A percentile compares a stretch with the other conserved stretches of the same genome.
Conservation (phyloP, 1,139 yeast species). For the Geotrichum siamense region DNA sequence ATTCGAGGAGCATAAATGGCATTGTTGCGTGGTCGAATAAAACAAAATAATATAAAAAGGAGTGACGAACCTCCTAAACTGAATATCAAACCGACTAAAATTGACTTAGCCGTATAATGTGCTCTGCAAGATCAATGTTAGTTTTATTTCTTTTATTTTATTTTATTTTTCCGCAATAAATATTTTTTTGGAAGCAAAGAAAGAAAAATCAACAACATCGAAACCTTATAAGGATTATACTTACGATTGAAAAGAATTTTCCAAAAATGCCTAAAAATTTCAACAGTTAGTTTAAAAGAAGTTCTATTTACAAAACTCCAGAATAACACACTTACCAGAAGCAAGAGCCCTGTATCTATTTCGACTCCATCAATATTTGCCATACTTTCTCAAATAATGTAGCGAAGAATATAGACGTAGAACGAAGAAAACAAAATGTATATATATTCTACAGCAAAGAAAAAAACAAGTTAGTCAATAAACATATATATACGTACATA, state of each 20-base stretch:
- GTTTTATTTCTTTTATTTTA: neutral
- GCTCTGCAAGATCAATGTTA: conserved; percentile 24
- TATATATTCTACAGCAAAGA: too few relatives aligned
- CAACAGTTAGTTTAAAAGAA: neutral
- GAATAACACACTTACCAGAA: conserved; percentile 1
- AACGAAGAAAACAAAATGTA: too few relatives aligned
- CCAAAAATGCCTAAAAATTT: conserved; percentile 9
- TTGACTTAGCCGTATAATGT: conserved; percentile 30
- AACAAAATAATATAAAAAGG: conserved; percentile 29
- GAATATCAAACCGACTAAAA: conserved; percentile 33
- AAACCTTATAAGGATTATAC: neutral
- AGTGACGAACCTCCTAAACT: conserved; percentile 34
- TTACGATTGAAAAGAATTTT: conserved; percentile 16
- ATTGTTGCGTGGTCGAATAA: conserved; percentile 34
- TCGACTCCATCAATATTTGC: too few relatives aligned
- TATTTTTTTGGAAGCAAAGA: neutral
- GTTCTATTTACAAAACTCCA: too few relatives aligned
- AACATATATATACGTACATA: too few relatives aligned
- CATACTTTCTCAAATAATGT: too few relatives aligned
- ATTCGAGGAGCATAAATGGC: conserved; percentile 34
- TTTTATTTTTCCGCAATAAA: neutral
- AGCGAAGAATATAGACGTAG: too few relatives aligned
- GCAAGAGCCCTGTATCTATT: conserved; percentile 5
- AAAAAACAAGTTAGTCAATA: too few relatives aligned
- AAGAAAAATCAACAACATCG: neutral